Conservation (phyloP, 345 rosid species). For the Eucalyptus shirleyi region DNA sequence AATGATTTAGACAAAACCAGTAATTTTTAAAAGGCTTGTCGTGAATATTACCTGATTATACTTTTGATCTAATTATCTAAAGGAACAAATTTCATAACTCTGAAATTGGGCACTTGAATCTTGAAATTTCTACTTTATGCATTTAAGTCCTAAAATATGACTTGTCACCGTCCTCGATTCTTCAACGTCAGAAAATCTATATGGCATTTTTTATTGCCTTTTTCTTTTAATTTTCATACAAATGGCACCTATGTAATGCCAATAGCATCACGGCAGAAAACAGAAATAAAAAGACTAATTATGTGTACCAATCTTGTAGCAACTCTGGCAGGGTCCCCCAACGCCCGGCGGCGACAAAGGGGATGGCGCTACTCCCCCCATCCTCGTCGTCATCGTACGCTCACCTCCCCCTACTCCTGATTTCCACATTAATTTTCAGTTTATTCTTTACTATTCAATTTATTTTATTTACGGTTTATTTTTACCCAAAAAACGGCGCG, state of each 20-base stretch:
- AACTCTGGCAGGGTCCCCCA: not conserved
- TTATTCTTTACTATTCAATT: not conserved
- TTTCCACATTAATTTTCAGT: not conserved
- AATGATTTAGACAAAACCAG: not conserved
- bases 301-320: not conserved
- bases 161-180: not conserved
- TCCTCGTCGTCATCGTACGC: not conserved
- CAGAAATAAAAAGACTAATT: not conserved
- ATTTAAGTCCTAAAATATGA: not conserved
- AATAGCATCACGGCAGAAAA: not conserved
- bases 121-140: not conserved
- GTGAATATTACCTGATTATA: fast-evolving
- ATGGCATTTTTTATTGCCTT: not conserved
- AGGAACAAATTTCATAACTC: not conserved
- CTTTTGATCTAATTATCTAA: not conserved
- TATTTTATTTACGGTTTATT: not conserved
- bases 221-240: not conserved
- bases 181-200: not conserved
- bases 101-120: not conserved
- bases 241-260: not conserved
- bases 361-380: not conserved
- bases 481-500: not conserved
- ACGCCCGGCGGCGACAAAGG: not conserved
- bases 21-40: not conserved
- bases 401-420: not conserved